Percentiles rank a stretch among this genome's conserved stretches.
phyloP scores from a whole-genome alignment of 495 filamentous ascomycete genomes.

The Hypoxylon rickii region DNA sequence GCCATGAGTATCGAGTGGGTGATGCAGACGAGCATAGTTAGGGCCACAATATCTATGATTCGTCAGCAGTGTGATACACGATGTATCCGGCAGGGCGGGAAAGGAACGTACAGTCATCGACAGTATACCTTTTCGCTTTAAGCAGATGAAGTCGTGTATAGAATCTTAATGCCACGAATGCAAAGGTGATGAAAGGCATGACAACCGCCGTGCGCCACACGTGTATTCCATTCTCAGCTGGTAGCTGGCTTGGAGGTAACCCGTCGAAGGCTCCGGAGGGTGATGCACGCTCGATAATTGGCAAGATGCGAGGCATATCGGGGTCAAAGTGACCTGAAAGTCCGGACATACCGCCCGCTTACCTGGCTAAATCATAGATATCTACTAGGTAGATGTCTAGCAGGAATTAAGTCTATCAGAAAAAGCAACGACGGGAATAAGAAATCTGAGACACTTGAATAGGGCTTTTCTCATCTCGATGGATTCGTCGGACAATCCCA shows the following conservation, averaged over 20 bases:
- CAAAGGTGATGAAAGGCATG: constrained; percentile 30
- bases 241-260: constrained; percentile 19
- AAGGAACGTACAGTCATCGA: constrained; percentile 25
- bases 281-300: constrained; percentile 23
- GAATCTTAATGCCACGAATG: constrained; percentile 28
- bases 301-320: constrained; percentile 18
- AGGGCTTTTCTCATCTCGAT: too few species aligned
- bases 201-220: constrained; percentile 30
- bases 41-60: constrained; percentile 22
- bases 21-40: constrained; percentile 27
- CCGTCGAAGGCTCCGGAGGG: constrained; percentile 21
- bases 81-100: neutral
- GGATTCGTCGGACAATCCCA: too few species aligned
- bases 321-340: neutral
- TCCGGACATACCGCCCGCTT: too few species aligned
- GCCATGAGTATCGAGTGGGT: constrained; percentile 32
- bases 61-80: neutral
- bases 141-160: constrained; percentile 27
- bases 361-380: too few species aligned
- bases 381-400: too few species aligned
- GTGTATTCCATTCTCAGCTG: constrained; percentile 32
- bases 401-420: too few species aligned
- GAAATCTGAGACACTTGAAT: too few species aligned
- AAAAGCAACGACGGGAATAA: too few species aligned
- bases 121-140: constrained; percentile 18